Evolutionary conservation across 257 asterid genomes (phyloP).

Genomic region (Capsicum chinense): DNA sequence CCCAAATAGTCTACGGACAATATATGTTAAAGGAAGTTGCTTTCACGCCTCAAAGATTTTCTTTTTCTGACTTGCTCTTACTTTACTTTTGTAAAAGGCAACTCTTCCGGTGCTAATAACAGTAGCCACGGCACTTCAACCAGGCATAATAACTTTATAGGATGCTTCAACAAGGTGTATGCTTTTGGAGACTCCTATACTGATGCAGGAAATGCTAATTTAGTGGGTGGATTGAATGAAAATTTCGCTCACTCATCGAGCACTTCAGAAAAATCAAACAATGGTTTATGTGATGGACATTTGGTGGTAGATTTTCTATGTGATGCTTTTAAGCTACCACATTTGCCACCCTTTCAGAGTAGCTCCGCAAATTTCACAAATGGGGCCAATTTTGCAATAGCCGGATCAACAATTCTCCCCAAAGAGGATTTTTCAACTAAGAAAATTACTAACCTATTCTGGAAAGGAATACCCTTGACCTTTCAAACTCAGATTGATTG

Average conservation of each 20-base stretch:
- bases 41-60: constrained; percentile 18
- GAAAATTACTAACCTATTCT: constrained; percentile 37
- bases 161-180: constrained; percentile 44
- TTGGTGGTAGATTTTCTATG: constrained; percentile 49
- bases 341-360: constrained; percentile 39
- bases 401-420: constrained; percentile 51
- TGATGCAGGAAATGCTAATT: constrained; percentile 47
- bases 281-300: constrained; percentile 36
- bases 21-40: neutral
- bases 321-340: constrained; percentile 42
- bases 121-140: constrained; percentile 7
- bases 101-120: constrained; percentile 27
- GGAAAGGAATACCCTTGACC: constrained; percentile 39
- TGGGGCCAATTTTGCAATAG: constrained; percentile 51
- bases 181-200: constrained; percentile 58
- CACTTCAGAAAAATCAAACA: constrained; percentile 6
- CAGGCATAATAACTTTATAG: constrained; percentile 25
- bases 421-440: constrained; percentile 5
- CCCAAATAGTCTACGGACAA: neutral
- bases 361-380: constrained; percentile 30
- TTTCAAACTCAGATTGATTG: constrained; percentile 53
- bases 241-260: neutral
- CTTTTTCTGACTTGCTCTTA: neutral
- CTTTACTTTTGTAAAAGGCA: neutral
- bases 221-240: constrained; percentile 32